These are phyloP conservation scores for Lablab purpureus DNA, from an alignment of 306 rosid species.

Conservation along the genomic window DNA sequence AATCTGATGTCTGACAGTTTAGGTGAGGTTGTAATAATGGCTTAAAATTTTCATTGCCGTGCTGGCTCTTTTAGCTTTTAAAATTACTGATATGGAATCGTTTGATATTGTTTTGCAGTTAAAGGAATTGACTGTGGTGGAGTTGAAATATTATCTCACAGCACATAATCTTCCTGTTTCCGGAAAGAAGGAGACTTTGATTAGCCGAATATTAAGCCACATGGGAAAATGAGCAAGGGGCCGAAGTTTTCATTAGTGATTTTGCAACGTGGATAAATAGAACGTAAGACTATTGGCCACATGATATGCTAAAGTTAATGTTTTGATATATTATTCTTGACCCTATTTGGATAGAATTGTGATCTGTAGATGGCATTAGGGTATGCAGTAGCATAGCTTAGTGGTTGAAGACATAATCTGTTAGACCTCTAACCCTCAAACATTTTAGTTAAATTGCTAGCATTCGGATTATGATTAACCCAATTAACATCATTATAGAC, in stretches of 20 bases:
- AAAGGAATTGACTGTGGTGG: conserved; percentile 82
- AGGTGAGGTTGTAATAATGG: conserved; percentile 7
- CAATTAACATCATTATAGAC: no score
- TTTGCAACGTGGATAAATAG: conserved; percentile 35
- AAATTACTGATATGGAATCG: conserved; percentile 25
- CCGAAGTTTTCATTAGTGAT: conserved; percentile 6
- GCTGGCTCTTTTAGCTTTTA: not conserved
- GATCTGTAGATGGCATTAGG: conserved; percentile 16
- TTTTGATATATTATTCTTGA: conserved; percentile 33
- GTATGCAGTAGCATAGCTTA: not conserved
- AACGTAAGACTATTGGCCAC: not conserved
- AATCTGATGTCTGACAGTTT: not conserved
- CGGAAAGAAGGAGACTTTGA: conserved; percentile 86
- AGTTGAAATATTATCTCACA: conserved; percentile 75
- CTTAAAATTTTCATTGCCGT: conserved; percentile 19
- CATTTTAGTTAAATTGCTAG: no score
- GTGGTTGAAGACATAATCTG: not conserved
- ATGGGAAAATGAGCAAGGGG: conserved; percentile 69
- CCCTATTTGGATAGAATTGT: not conserved
- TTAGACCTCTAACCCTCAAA: not conserved
- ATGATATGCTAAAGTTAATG: conserved; percentile 24
- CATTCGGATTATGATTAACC: no score
- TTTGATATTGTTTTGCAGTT: conserved; percentile 67
- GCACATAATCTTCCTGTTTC: conserved; percentile 85
- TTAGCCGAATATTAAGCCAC: conserved; percentile 81